A percentile compares a stretch with the other conserved stretches of the same genome.
These are phyloP conservation scores for Aspergillus cavernicola DNA, from an alignment of 495 filamentous ascomycete genomes.

Conservation along the genomic window DNA sequence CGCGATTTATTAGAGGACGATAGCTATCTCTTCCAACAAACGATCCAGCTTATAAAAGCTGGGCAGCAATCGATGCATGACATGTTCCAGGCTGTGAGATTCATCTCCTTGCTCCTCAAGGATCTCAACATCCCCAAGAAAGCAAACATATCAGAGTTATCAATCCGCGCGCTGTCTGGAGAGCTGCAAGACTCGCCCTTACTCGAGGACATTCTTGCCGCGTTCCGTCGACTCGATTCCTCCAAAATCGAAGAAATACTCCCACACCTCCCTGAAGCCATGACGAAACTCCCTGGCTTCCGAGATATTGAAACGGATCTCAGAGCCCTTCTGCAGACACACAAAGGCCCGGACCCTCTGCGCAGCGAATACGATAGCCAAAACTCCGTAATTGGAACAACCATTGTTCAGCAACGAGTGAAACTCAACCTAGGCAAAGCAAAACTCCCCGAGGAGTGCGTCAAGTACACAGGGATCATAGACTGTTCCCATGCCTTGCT, in stretches of 20 bases:
- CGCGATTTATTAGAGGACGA: constrained; percentile 52
- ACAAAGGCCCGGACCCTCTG: constrained; percentile 47
- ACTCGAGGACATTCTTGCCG: constrained; percentile 52
- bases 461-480: constrained; percentile 71
- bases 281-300: constrained; percentile 18
- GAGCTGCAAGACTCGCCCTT: constrained; percentile 48
- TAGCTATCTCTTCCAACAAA: constrained; percentile 36
- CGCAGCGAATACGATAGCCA: constrained; percentile 72
- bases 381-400: constrained; percentile 70
- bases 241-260: constrained; percentile 25
- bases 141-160: constrained; percentile 48
- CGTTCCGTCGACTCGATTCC: constrained; percentile 49
- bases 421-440: constrained; percentile 79
- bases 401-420: constrained; percentile 82
- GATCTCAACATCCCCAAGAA: constrained; percentile 36
- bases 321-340: constrained; percentile 31
- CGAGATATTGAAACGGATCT: constrained; percentile 26
- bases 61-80: constrained; percentile 41
- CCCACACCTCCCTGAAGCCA: constrained; percentile 15
- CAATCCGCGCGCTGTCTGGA: constrained; percentile 54
- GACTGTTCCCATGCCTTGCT: constrained; percentile 57
- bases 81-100: constrained; percentile 43
- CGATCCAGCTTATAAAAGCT: constrained; percentile 26
- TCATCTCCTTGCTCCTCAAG: constrained; percentile 43
- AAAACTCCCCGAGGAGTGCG: constrained; percentile 67